phyloP scores from a whole-genome alignment of 1,284 basidiomycete genomes.

The Moniliophthora roreri region DNA sequence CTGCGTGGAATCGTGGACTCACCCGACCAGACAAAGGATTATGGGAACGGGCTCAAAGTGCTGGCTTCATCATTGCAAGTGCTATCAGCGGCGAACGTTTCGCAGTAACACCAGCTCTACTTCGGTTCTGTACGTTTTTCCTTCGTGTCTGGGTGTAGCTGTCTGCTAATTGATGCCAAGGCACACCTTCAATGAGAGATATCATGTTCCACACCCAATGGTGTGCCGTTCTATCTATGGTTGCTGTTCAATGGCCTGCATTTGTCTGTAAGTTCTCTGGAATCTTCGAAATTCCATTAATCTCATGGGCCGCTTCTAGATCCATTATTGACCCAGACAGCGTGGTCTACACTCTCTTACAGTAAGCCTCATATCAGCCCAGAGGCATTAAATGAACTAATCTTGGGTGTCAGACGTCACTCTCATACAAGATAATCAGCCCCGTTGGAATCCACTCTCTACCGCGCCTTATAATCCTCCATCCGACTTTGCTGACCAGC shows the following conservation, averaged over 20 bases:
- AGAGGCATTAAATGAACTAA: slow-evolving; percentile 1
- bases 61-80: slow-evolving; percentile 87
- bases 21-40: slow-evolving; percentile 55
- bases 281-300: slow-evolving; percentile 5
- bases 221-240: slow-evolving; percentile 85
- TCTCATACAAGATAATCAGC: slow-evolving; percentile 44
- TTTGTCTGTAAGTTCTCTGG: slow-evolving; percentile 74
- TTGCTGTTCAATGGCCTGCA: slow-evolving; percentile 91
- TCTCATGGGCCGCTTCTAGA: slow-evolving; percentile 45
- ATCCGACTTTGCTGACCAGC: slow-evolving; percentile 66
- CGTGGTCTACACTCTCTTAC: slow-evolving; percentile 86
- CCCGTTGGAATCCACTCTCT: slow-evolving; percentile 66
- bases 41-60: slow-evolving; percentile 73
- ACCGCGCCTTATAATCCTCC: slow-evolving; percentile 65
- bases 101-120: slow-evolving; percentile 80
- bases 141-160: slow-evolving; percentile 19
- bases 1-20: slow-evolving; percentile 78
- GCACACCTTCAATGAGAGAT: slow-evolving; percentile 91
- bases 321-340: slow-evolving; percentile 80
- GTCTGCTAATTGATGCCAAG: slow-evolving; percentile 37
- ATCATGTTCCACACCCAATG: slow-evolving; percentile 93
- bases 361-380: slow-evolving; percentile 56
- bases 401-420: slow-evolving; percentile 66
- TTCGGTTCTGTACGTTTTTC: slow-evolving; percentile 73
- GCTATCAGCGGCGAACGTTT: slow-evolving; percentile 90